Percentiles rank a stretch among this genome's conserved stretches.
phyloP scores from a whole-genome alignment of 176 grass and related monocot species.

The Carex kokanica region DNA sequence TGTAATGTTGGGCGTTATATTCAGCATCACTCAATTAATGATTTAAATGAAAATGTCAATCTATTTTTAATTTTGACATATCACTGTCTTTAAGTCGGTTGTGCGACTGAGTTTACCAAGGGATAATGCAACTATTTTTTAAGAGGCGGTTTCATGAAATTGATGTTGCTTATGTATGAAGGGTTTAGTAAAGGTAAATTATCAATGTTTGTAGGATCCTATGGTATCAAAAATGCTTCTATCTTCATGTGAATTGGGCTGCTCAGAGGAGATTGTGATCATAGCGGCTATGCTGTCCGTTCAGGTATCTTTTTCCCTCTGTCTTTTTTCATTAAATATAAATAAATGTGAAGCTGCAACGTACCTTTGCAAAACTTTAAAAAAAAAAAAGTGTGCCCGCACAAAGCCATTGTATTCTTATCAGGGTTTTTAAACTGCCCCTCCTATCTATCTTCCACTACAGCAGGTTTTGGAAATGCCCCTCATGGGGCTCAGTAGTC shows the following conservation, averaged over 20 bases:
- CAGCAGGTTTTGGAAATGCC: not conserved
- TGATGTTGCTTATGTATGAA: not conserved
- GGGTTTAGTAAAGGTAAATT: slow-evolving; percentile 2
- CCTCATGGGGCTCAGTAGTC: not conserved
- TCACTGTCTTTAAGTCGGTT: not conserved
- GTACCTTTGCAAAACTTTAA: not conserved
- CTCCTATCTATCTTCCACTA: not conserved
- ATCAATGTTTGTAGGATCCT: slow-evolving; percentile 57
- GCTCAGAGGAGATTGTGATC: slow-evolving; percentile 93
- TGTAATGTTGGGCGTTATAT: not conserved
- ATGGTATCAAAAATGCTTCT: slow-evolving; percentile 98
- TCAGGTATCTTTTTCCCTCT: slow-evolving; percentile 50
- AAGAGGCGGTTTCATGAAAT: not conserved
- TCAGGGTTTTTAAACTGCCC: not conserved
- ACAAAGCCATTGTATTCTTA: not conserved
- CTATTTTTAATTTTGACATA: not conserved
- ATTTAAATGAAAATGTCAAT: not conserved
- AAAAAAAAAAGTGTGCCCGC: slow-evolving; percentile 20
- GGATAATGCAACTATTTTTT: not conserved
- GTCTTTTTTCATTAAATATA: not conserved
- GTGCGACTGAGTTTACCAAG: not conserved
- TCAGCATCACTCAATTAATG: not conserved
- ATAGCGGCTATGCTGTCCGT: slow-evolving; percentile 89
- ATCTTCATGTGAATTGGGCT: slow-evolving; percentile 71
- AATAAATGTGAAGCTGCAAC: not conserved